Evolutionary conservation across 495 filamentous ascomycete genomes (phyloP), one percentile per base, ranked within the genome.

Genomic region (Talaromyces wortmannii): DNA sequence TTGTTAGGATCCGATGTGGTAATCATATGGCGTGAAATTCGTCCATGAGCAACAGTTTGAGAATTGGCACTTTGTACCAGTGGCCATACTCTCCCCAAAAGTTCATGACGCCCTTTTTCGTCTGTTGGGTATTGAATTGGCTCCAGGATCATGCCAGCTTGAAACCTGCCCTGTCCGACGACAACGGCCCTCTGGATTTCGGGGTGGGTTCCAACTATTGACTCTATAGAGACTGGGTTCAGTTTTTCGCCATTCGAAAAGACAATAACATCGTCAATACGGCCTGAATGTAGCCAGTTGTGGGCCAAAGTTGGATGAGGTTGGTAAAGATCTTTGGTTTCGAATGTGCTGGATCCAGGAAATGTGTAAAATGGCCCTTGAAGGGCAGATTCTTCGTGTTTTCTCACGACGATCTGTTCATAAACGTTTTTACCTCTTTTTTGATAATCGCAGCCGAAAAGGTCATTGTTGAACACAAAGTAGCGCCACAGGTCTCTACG

Each of bases 161-260:
- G 63, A 45, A 67, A 65, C 5, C 50, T 36, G 3, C 50, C 31
- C 16, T 71, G 57, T 2, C 83, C 83, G 7, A 78, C 69, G 1
- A 86, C 74, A 1, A 85, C 29, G 0, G 75, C 80, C 1, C 71
- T 71, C 15, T 67, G 68, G 30, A 85, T 63, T 10, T 63, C 56
- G 0, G 78, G 69, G 50, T 80, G 73, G 7, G 55, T 64, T 31
- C 57, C 53, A 15, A 87, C 53, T 3, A 59, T 65, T 7, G 62
- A 56, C 57, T 87, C 83, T 16, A 84, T 70, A 4, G 65, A 64
- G 6, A 81, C 63, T 1, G 82, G 81, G 57, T 84, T 83, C 5
- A 83, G 61, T 62, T 84, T 87, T 65, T 84, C 80, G 17, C 79
- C 83, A 58, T 77, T 83, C 2, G 75, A 78, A 54, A 85, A 76